Evolutionary conservation across 371 early-diverging fungal species (phyloP).

Genomic region (Lichtheimia corymbifera): DNA sequence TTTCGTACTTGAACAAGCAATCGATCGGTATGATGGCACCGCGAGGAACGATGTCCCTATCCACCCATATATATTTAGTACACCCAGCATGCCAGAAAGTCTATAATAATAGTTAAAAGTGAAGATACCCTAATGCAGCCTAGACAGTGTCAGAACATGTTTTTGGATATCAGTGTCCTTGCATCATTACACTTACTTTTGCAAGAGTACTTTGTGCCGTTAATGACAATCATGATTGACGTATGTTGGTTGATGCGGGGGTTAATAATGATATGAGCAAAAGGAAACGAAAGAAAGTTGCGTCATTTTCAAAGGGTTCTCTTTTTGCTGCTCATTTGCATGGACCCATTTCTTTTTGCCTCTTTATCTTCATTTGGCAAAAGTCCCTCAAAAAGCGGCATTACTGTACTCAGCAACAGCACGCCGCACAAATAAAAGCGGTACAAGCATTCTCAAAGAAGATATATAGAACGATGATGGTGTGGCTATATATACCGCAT

Average conservation of each 20-base stretch:
- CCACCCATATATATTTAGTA: not conserved
- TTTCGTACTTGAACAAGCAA: conserved; percentile 17
- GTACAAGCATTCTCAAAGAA: too few relatives aligned
- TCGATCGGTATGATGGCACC: conserved; percentile 19
- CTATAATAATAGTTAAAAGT: not conserved
- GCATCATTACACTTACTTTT: conserved; percentile 5
- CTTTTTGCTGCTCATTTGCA: too few relatives aligned
- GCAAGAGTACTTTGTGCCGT: conserved; percentile 15
- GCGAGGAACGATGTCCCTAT: conserved; percentile 23
- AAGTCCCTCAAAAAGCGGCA: too few relatives aligned
- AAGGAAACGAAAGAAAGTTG: not conserved
- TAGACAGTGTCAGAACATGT: not conserved
- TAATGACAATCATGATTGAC: conserved; percentile 11
- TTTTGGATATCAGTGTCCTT: not conserved
- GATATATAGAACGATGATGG: too few relatives aligned
- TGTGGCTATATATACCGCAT: too few relatives aligned
- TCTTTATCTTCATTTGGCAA: too few relatives aligned
- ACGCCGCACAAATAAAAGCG: too few relatives aligned
- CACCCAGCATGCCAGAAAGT: not conserved
- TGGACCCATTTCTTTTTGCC: too few relatives aligned
- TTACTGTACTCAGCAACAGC: too few relatives aligned
- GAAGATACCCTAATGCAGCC: conserved; percentile 13
- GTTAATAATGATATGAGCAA: not conserved
- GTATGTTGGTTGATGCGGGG: too few relatives aligned
- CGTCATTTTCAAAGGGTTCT: not conserved